Conservation (phyloP, 31 red algal genomes). For the Endocladia muricata region DNA sequence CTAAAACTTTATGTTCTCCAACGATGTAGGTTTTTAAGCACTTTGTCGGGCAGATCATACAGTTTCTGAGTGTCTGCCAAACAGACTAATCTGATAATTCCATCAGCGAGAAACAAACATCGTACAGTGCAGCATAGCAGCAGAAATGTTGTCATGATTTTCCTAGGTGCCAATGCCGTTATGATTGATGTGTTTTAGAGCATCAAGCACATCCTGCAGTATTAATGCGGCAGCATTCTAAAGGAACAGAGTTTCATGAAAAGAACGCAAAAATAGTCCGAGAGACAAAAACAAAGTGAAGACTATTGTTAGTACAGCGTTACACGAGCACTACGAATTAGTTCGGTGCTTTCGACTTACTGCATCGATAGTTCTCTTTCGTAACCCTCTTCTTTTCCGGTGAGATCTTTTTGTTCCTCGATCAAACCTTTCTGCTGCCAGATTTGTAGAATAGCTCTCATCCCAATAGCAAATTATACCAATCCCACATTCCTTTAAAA, state of each 20-base stretch:
- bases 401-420: background rate
- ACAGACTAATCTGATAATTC: no score
- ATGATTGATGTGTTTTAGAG: background rate
- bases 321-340: background rate
- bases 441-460: constrained; percentile 1
- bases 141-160: background rate
- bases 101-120: no score
- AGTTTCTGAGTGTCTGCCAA: no score
- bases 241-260: background rate
- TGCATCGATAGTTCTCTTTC: background rate
- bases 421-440: background rate
- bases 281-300: background rate
- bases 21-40: no score
- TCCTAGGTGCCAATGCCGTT: background rate
- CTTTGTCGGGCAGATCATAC: no score
- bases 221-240: constrained; percentile 3
- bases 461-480: constrained; percentile 5
- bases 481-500: constrained; percentile 7
- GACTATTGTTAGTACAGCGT: background rate
- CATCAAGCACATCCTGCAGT: constrained; percentile 2
- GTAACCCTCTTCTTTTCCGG: background rate
- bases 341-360: background rate
- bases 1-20: no score
- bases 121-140: constrained; percentile 1
- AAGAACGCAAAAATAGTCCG: background rate